Percentiles rank a stretch among this genome's conserved stretches.
Conservation (phyloP, 805 yeast species). For the Candida nanaspora region DNA sequence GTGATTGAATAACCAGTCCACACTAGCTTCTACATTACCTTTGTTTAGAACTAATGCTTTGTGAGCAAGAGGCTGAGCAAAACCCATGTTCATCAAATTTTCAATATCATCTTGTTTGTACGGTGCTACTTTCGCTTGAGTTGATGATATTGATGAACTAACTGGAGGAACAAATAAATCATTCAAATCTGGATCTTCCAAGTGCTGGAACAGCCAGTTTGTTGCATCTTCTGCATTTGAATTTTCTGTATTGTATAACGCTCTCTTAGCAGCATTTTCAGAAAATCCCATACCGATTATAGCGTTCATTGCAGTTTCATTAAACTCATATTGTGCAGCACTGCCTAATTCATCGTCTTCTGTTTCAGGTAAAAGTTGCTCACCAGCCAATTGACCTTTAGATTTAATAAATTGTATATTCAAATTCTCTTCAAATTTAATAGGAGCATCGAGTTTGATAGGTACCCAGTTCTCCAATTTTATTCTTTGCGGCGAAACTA, state of each 20-base stretch:
- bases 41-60: conserved; percentile 61
- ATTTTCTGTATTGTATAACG: conserved; percentile 70
- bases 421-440: conserved; percentile 36
- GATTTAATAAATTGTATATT: conserved; percentile 37
- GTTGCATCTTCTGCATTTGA: conserved; percentile 59
- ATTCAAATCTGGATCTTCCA: conserved; percentile 80
- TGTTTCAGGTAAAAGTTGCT: conserved; percentile 32
- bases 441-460: conserved; percentile 68
- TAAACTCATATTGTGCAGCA: conserved; percentile 38
- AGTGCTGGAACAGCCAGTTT: conserved; percentile 85
- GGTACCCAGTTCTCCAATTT: conserved; percentile 89
- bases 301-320: conserved; percentile 44
- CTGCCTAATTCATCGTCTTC: conserved; percentile 19
- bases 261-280: conserved; percentile 54
- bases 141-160: background rate
- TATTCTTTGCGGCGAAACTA: conserved; percentile 73
- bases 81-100: conserved; percentile 70
- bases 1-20: conserved; percentile 84
- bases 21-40: conserved; percentile 65
- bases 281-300: conserved; percentile 87
- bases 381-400: conserved; percentile 34
- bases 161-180: conserved; percentile 39
- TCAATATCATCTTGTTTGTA: conserved; percentile 35
- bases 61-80: conserved; percentile 51
- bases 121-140: conserved; percentile 4